Evolutionary conservation across 805 yeast genomes (phyloP), one percentile per base, ranked within the genome.

Genomic region (Monosporozyma servazzii): DNA sequence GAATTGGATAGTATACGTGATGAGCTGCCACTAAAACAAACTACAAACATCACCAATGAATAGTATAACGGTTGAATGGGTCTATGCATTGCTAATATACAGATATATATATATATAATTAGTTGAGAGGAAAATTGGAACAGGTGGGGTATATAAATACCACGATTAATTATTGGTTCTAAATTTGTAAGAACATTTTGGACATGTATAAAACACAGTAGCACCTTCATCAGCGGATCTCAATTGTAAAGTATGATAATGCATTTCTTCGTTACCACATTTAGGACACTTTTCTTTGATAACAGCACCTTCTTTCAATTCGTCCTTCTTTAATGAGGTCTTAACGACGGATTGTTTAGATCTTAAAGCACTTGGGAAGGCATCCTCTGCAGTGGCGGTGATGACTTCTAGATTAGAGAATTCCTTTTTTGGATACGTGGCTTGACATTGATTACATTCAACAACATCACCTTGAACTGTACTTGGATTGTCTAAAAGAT

Each of bases 141-240:
- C 11, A 41, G 10, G 23, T 21, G 21, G 3, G 4, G 9, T 41
- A 41, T 21, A 17, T 13, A 37, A n/a, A 9, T 11, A 6, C 13
- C 11, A 10, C 29, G 13, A 21, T 18, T 62, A 91, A 68, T 93
- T 93, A 69, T 93, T 91, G 37, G 96, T 90, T 74, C 97, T 84
- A 75, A 87, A 90, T 63, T 88, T 82, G 77, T 91, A 88, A 43
- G 90, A 89, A 77, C 99, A 93, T 42, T 78, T 73, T 1, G 96
- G 84, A 75, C 99, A 93, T 1, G 99, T 91, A 72, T 93, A 95
- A 67, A 93, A 93, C 36, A 93, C 98, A 9, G 99, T 93, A 29
- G 99, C 96, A 77, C 99, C 99, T 77, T 93, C 99, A 77, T 93
- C 99, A 1, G 99, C 99, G 50, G 96, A 86, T 72, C 99, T 82